A percentile compares a stretch with the other conserved stretches of the same genome.
Evolutionary conservation across 2,329 filamentous ascomycete genomes (phyloP).

Genomic region (Pseudogymnoascus pannorum): DNA sequence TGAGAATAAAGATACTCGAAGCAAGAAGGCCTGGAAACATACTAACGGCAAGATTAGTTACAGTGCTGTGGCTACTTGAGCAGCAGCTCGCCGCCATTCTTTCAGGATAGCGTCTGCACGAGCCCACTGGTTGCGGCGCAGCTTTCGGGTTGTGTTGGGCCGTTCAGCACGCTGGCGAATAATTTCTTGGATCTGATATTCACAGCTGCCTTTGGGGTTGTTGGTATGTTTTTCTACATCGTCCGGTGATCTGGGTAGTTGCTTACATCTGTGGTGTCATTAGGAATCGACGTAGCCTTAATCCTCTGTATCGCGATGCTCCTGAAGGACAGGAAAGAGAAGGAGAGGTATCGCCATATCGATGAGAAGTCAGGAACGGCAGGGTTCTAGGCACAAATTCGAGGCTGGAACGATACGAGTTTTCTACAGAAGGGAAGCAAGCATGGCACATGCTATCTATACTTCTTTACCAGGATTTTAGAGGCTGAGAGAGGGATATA

Average conservation of each 20-base stretch:
- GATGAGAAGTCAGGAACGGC: conserved; percentile 65
- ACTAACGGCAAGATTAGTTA: conserved; percentile 45
- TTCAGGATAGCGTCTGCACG: conserved; percentile 60
- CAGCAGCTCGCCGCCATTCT: conserved; percentile 62
- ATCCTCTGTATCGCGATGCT: conserved; percentile 67
- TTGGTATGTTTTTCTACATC: conserved; percentile 41
- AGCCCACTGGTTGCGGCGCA: conserved; percentile 64
- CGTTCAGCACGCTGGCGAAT: conserved; percentile 63
- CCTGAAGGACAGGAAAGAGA: conserved; percentile 73
- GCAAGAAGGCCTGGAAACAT: not conserved
- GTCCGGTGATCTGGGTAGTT: not conserved
- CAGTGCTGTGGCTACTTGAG: conserved; percentile 75
- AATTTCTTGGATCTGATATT: conserved; percentile 68
- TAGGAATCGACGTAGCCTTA: conserved; percentile 57
- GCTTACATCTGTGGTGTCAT: not conserved
- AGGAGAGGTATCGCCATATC: conserved; percentile 69
- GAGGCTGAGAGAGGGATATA: not conserved
- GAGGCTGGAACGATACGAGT: too few relatives aligned
- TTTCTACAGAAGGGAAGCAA: not conserved
- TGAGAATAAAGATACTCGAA: conserved; percentile 13
- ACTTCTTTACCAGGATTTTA: not conserved
- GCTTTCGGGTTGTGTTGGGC: conserved; percentile 60
- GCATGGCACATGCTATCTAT: too few relatives aligned
- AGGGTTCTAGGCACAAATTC: conserved; percentile 36
- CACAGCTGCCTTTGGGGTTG: conserved; percentile 72